phyloP scores from a whole-genome alignment of 1,139 yeast genomes.

The Candida sanyaensis region DNA sequence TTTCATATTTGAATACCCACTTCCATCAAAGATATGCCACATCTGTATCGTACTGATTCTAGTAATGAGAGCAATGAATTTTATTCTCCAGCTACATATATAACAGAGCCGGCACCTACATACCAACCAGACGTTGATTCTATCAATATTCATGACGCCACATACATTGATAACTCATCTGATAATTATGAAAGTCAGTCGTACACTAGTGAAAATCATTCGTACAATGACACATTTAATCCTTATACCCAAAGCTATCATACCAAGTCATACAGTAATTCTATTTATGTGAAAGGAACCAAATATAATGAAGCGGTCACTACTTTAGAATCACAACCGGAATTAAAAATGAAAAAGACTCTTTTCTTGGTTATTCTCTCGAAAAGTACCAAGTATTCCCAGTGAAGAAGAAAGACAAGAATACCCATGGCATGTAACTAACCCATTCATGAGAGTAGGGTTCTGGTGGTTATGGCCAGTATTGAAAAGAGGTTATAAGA shows the following conservation, averaged over 20 bases:
- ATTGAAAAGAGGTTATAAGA: slow-evolving; percentile 41
- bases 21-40: background rate
- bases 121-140: background rate
- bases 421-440: slow-evolving; percentile 39
- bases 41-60: background rate
- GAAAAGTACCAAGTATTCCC: slow-evolving; percentile 36
- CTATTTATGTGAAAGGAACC: background rate
- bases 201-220: background rate
- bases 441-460: slow-evolving; percentile 27
- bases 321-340: slow-evolving; percentile 11
- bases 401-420: slow-evolving; percentile 36
- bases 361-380: slow-evolving; percentile 36
- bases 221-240: background rate
- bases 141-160: background rate
- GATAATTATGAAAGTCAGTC: background rate
- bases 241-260: background rate
- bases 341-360: slow-evolving; percentile 30
- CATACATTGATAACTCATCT: background rate
- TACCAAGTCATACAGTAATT: background rate
- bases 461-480: slow-evolving; percentile 48
- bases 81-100: background rate
- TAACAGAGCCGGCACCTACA: background rate
- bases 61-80: background rate
- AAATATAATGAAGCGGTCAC: background rate
- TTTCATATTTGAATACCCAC: background rate